phyloP scores from a whole-genome alignment of 1,284 basidiomycete species.

The Veloboletus limbatus region DNA sequence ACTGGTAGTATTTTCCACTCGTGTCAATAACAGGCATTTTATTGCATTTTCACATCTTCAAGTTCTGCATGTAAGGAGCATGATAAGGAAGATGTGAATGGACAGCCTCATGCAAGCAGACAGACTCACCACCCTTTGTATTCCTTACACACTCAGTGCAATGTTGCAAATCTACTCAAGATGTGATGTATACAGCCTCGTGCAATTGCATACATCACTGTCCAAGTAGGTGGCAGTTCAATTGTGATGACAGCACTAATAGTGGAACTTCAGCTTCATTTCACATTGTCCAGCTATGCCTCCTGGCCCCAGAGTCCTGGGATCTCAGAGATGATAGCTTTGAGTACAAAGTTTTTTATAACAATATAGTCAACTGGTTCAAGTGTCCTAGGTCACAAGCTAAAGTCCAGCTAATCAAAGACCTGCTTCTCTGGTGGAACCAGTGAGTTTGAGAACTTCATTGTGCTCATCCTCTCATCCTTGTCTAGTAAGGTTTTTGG shows the following conservation, averaged over 20 bases:
- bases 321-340: conserved; percentile 4
- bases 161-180: conserved; percentile 6
- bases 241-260: too few relatives aligned
- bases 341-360: conserved; percentile 8
- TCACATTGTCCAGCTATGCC: conserved; percentile 4
- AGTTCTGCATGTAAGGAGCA: conserved; percentile 26
- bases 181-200: conserved; percentile 9
- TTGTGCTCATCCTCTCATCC: too few relatives aligned
- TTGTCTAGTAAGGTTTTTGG: too few relatives aligned
- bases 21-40: conserved; percentile 24
- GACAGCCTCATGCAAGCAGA: too few relatives aligned
- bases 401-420: not conserved
- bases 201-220: conserved; percentile 12
- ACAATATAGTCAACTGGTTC: conserved; percentile 11
- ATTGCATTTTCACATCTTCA: conserved; percentile 31
- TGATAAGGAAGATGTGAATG: not conserved
- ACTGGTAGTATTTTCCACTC: conserved; percentile 8
- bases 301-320: too few relatives aligned
- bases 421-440: conserved; percentile 16
- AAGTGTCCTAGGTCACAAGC: not conserved
- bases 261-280: conserved; percentile 13
- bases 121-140: too few relatives aligned
- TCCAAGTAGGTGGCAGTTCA: too few relatives aligned
- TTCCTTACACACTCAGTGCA: not conserved
- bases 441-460: too few relatives aligned